Base-by-base conservation (phyloP, 805 yeast species). In the Cyberlindnera saturnus region DNA sequence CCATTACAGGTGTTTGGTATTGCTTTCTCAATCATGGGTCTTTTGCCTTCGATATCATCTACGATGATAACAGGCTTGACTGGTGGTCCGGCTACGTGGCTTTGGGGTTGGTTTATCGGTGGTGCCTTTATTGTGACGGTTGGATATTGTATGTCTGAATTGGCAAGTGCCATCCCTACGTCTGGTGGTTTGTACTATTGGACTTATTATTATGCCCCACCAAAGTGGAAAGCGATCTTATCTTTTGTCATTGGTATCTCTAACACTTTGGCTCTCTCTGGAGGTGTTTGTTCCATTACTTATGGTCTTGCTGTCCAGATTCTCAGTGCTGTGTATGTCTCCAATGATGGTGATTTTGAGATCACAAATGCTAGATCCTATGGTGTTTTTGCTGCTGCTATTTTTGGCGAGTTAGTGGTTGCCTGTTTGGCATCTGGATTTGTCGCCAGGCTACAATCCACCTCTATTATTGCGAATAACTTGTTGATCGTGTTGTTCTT, bases 51-150 rank as follows among this genome's bases (percentile, higher is more conserved):
- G 15, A 74, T 79, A 40, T 73, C 83, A 0, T 74, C 83, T 4
- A 65, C 70, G 17, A 50, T 79, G 6, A 62, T 64, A 15, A 60
- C 63, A 29, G 80, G 79, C n/a, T 38, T 44, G 19, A 38, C 45
- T 16, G 77, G 81, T 0, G 89, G 89, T 5, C 79, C 86, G 0
- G 78, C 73, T 9, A 51, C 62, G 10, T 69, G 80, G 45, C 67
- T 81, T 3, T 82, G 89, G 89, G 83, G 86, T 38, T 83, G 90
- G 90, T 63, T 80, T 39, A 55, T 77, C 18, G 72, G 85, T 26
- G 71, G 79, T 3, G 48, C 67, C 15, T 76, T 81, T 53, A 77
- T 82, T 39, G 56, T 81, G 43, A 56, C 68, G 7, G 71, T 79
- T n/a, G 88, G 86, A n/a, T 45, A 73, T 13, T 67, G 82, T 10